Conservation (phyloP, 495 filamentous ascomycete species). For the Margaritispora aquatica region DNA sequence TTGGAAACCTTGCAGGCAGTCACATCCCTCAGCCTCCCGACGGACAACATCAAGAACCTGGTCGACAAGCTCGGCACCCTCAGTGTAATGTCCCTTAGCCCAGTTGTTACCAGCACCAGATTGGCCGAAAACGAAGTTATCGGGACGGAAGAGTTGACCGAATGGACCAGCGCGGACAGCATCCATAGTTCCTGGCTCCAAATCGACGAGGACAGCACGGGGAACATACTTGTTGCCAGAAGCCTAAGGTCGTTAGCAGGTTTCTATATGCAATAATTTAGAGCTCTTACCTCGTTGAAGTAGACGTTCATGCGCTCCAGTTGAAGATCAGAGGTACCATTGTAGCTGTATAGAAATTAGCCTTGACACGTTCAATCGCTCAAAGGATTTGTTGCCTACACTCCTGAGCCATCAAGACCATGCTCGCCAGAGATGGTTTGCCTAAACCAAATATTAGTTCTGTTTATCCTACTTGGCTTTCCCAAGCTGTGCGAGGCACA, state of each 20-base stretch:
- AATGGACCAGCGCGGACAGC: slow-evolving; percentile 98
- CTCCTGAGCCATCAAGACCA: slow-evolving; percentile 92
- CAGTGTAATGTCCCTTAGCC: slow-evolving; percentile 99
- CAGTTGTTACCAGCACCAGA: slow-evolving; percentile 99
- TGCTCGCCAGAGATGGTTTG: slow-evolving; percentile 98
- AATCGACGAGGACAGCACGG: slow-evolving; percentile 97
- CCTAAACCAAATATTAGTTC: slow-evolving; percentile 37
- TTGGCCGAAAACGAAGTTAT: slow-evolving; percentile 99
- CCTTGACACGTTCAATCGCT: too few relatives aligned
- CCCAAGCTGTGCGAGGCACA: slow-evolving; percentile 27
- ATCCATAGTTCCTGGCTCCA: slow-evolving; percentile 99
- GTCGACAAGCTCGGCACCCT: slow-evolving; percentile 98
- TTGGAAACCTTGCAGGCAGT: slow-evolving; percentile 99
- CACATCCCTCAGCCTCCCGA: slow-evolving; percentile 97
- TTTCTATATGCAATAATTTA: not conserved
- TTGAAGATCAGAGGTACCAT: slow-evolving; percentile 96
- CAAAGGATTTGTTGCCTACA: too few relatives aligned
- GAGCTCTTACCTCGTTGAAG: slow-evolving; percentile 88
- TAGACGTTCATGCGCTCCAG: slow-evolving; percentile 99
- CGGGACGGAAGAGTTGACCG: slow-evolving; percentile 98
- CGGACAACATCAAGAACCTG: slow-evolving; percentile 97
- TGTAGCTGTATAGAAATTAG: slow-evolving; percentile 60
- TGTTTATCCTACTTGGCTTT: not conserved
- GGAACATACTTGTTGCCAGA: slow-evolving; percentile 98
- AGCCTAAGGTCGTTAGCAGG: slow-evolving; percentile 48